phyloP scores from a whole-genome alignment of 805 yeast genomes.

The Jamesozyma rosinii region DNA sequence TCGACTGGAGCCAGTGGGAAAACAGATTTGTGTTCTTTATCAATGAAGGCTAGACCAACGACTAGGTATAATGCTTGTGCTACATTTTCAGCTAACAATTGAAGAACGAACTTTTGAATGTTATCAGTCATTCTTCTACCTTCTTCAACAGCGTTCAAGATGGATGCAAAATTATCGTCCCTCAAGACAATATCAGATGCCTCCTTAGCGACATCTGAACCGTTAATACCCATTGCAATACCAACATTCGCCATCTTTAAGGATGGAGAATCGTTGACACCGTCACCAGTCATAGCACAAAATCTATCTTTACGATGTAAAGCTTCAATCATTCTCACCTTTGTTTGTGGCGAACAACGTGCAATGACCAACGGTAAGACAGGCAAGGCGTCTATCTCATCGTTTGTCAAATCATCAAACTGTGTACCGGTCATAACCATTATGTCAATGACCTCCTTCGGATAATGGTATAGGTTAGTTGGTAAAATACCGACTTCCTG shows the following conservation, averaged over 20 bases:
- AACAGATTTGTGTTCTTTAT: conserved; percentile 55
- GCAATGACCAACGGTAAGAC: conserved; percentile 82
- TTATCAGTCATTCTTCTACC: conserved; percentile 95
- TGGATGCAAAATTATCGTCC: conserved; percentile 92
- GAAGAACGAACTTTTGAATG: conserved; percentile 89
- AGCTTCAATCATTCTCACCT: conserved; percentile 81
- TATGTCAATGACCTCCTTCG: conserved; percentile 35
- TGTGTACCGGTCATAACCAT: conserved; percentile 80
- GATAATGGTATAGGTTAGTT: conserved; percentile 36
- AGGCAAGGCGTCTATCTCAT: conserved; percentile 62
- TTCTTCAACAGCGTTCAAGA: conserved; percentile 85
- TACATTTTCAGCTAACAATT: conserved; percentile 88
- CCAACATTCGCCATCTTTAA: conserved; percentile 92
- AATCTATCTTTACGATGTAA: conserved; percentile 82
- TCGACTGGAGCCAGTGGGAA: conserved; percentile 96
- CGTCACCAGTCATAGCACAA: conserved; percentile 99
- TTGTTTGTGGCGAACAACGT: conserved; percentile 89
- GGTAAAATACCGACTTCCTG: conserved; percentile 81
- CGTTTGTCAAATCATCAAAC: conserved; percentile 62
- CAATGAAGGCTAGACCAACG: conserved; percentile 76
- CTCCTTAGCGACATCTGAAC: conserved; percentile 97
- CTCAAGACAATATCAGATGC: conserved; percentile 96
- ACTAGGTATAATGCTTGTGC: conserved; percentile 81
- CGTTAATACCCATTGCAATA: conserved; percentile 85
- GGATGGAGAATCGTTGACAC: conserved; percentile 97